phyloP scores from a whole-genome alignment of 495 filamentous ascomycete genomes.

The Aspergillus heteromorphus region DNA sequence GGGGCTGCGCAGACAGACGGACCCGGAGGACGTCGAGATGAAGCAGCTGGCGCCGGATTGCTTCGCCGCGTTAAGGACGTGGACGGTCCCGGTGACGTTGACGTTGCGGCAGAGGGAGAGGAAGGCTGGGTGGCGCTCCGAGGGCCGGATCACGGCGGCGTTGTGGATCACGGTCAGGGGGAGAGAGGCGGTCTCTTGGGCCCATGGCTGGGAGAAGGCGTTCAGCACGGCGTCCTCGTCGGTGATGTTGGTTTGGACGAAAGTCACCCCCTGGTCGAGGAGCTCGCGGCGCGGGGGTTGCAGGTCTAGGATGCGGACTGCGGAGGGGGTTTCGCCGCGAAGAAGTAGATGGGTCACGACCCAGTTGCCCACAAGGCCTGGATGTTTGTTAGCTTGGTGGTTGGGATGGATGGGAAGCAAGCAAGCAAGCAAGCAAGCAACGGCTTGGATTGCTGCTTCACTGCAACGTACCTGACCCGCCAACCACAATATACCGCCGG shows the following conservation, averaged over 20 bases:
- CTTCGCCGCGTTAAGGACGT: constrained; percentile 45
- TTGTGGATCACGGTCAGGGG: constrained; percentile 57
- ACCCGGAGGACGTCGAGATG: constrained; percentile 52
- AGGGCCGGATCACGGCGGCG: constrained; percentile 46
- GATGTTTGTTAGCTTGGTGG: background rate
- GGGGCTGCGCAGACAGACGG: constrained; percentile 36
- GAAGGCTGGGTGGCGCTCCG: constrained; percentile 41
- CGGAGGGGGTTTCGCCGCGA: constrained; percentile 48
- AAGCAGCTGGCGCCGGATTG: constrained; percentile 45
- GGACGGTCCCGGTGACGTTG: constrained; percentile 49
- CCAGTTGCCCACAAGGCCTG: constrained; percentile 53
- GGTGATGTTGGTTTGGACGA: constrained; percentile 49
- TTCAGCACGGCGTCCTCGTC: constrained; percentile 37
- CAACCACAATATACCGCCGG: constrained; percentile 53
- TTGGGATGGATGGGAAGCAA: too few species aligned
- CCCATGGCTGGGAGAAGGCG: constrained; percentile 50
- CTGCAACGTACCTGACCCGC: constrained; percentile 54
- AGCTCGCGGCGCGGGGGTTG: constrained; percentile 35
- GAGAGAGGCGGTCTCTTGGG: constrained; percentile 31
- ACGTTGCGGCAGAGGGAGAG: constrained; percentile 45
- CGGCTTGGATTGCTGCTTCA: too few species aligned
- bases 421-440: background rate
- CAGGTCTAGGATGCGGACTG: constrained; percentile 53
- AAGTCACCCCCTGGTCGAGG: constrained; percentile 36
- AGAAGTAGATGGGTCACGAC: constrained; percentile 49